Conservation (phyloP, 2,329 filamentous ascomycete genomes). For the Xylaria arbuscula region DNA sequence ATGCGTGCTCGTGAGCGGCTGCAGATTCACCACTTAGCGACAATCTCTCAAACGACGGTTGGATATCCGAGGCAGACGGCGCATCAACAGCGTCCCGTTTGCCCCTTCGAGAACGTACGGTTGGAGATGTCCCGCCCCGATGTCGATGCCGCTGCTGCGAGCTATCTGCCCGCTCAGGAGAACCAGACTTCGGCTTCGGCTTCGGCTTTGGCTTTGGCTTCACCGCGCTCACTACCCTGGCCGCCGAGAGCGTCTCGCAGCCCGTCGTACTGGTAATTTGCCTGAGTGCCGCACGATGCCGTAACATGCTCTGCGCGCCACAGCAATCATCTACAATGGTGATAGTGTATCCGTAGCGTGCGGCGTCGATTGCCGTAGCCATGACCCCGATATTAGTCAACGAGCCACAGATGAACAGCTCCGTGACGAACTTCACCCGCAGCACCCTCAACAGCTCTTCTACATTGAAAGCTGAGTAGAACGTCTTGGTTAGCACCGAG, state of each 20-base stretch:
- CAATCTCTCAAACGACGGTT: conserved; percentile 52
- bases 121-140: conserved; percentile 42
- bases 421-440: conserved; percentile 86
- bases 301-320: conserved; percentile 76
- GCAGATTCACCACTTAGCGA: conserved; percentile 50
- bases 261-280: conserved; percentile 80
- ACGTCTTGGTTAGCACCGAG: conserved; percentile 71
- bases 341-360: conserved; percentile 86
- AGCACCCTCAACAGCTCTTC: conserved; percentile 80
- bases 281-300: conserved; percentile 77
- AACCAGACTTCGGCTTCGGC: conserved; percentile 42
- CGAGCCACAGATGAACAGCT: conserved; percentile 88
- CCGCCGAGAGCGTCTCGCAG: conserved; percentile 71
- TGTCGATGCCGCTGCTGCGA: conserved; percentile 32
- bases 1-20: conserved; percentile 44
- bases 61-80: conserved; percentile 44
- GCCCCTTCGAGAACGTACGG: conserved; percentile 46
- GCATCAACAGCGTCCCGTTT: conserved; percentile 39
- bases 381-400: conserved; percentile 90
- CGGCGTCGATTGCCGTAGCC: conserved; percentile 91
- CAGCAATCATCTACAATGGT: conserved; percentile 90
- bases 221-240: conserved; percentile 63
- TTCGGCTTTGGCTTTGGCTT: conserved; percentile 41
- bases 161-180: conserved; percentile 35
- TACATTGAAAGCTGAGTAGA: conserved; percentile 88